Evolutionary conservation across 2,329 filamentous ascomycete species (phyloP), one percentile per base, ranked within the genome.

Genomic region (Aspergillus transmontanensis): DNA sequence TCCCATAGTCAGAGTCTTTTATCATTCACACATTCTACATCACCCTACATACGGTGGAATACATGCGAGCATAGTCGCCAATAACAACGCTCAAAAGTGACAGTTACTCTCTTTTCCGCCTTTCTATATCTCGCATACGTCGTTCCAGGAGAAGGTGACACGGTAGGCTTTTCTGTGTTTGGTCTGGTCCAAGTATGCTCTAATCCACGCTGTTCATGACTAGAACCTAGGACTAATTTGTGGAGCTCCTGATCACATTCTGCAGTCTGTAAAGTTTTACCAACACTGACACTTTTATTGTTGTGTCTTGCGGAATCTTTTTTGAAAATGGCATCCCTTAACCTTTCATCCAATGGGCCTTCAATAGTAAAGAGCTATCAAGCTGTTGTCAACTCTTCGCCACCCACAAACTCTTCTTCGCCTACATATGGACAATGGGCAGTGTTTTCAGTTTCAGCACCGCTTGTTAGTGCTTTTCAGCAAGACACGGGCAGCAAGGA

Each of bases 391-490:
- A 86, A 90, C 76, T 81, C 86, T 59, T 78, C 86, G 57, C 76
- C 83, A 62, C 84, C 87, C 19, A 83, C 45, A 30, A 43, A 85
- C 64, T 85, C 85, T 16, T 74, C 85, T 62, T 97, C 94, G 55
- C 86, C 92, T 45, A 97, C 93, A 55, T 92, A 91, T 75, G 93
- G 87, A 66, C 92, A 94, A 83, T 99, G 95, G 95, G 94, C 93
- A 23, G 84, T 99, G 65, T 97, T 96, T 81, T 91, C 92, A 9
- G 95, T 99, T 46, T 92, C 95, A 76, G 92, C 94, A 64, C 95
- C 95, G 60, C 87, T 99, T 46, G 86, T 93, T 76, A 98, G 91
- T 81, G 94, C 94, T 64, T 99, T 99, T 78, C 93, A 97, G 80
- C 83, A 85, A 67, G 92, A 95, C 75, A 85, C 87, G 62, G 90